Evolutionary conservation across 257 asterid genomes (phyloP).

Genomic region (Jaltomata sinuosa): DNA sequence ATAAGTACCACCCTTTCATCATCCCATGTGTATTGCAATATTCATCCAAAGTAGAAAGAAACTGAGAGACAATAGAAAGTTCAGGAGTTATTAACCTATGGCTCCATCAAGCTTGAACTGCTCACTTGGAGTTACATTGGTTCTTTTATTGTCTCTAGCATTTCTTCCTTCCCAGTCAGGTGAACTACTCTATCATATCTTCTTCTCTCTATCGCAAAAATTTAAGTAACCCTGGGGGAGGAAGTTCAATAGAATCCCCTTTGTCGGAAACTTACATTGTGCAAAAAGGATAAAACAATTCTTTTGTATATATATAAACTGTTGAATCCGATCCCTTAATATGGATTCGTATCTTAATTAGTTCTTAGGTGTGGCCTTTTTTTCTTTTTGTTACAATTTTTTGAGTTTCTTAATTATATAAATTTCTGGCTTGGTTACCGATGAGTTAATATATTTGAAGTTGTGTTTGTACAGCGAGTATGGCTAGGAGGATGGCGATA

Average conservation of each 20-base stretch:
- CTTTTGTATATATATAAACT: neutral
- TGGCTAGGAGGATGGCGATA: slow-evolving; percentile 5
- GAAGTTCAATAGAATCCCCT: neutral
- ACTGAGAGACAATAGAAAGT: neutral
- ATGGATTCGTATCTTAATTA: too few relatives aligned
- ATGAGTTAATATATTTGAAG: neutral
- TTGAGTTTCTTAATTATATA: neutral
- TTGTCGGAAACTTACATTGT: neutral
- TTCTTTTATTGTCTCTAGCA: slow-evolving; percentile 1
- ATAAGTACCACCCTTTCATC: neutral
- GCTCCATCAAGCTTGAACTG: slow-evolving; percentile 9
- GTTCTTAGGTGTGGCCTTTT: too few relatives aligned
- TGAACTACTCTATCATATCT: neutral
- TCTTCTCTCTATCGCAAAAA: neutral
- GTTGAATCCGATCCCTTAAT: neutral
- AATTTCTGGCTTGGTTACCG: neutral
- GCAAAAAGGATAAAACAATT: neutral
- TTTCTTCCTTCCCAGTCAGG: slow-evolving; percentile 18
- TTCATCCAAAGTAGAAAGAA: neutral
- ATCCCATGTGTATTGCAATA: neutral
- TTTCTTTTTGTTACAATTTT: neutral
- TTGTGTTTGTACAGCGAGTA: neutral
- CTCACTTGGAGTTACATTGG: neutral
- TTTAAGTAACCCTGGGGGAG: too few relatives aligned
- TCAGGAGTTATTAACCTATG: neutral